Base-by-base conservation (phyloP, 371 early-diverging fungal genomes). In the Haplosporangium sp. region DNA sequence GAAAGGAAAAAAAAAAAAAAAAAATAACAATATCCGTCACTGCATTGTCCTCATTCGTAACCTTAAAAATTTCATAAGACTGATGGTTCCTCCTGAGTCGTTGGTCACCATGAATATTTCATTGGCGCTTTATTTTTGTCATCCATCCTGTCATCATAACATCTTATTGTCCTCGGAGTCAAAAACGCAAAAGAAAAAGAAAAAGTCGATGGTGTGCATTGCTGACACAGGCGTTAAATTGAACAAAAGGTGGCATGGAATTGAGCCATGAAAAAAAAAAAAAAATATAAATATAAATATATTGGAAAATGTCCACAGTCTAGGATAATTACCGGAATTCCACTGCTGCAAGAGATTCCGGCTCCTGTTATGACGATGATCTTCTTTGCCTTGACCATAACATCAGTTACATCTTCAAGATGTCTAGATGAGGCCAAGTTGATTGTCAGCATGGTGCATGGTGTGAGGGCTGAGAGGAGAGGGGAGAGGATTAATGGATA, bases 321-420 rank as follows among this genome's bases (percentile, higher is more conserved):
- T 29, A 29, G 29, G 55, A 18, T 23, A 86, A 86, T 82, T 86
- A 93, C 92, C 11, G 95, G 96, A 73, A 98, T 97, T 46, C 98
- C 97, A 69, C 92, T 89, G 68, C 91, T 89, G 57, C 95, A 94
- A 16, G 95, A 95, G 61, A 98, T 95, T 40, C 98, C 98, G 36
- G 98, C 98, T 8, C 98, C 98, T 16, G 94, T 91, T 21, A 98
- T 87, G 20, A 96, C 89, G 8, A 95, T 85, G n/a, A 89, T 87
- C 63, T 92, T 88, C 72, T 89, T 92, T 37, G 92, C 87, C 53
- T 83, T 82, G 20, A 88, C 83, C 62, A 92, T 86, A 59, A 82
- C 85, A 46, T 86, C 83, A 2, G 88, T 84, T 14, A 88, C 70
- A 23, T 83, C 76, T 18, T 84, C 73, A 45, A 89, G 64, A 18